phyloP scores from a whole-genome alignment of 1,284 basidiomycete genomes.

The Leucoagaricus sp. region DNA sequence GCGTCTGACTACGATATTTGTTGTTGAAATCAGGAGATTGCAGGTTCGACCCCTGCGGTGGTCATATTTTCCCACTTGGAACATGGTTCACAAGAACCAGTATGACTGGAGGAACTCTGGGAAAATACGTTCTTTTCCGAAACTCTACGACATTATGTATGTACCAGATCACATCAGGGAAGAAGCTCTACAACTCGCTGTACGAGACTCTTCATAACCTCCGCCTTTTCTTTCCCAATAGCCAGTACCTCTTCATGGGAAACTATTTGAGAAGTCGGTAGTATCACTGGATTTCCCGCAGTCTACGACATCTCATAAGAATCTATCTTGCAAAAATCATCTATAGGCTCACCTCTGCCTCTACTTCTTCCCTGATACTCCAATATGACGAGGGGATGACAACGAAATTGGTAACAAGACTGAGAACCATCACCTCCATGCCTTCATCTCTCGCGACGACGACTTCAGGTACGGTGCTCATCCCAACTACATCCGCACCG shows the following conservation, averaged over 20 bases:
- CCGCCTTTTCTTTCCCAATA: slow-evolving; percentile 68
- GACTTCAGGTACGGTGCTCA: slow-evolving; percentile 93
- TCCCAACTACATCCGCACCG: slow-evolving; percentile 84
- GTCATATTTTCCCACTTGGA: slow-evolving; percentile 23
- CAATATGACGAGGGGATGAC: slow-evolving; percentile 70
- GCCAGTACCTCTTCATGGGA: slow-evolving; percentile 84
- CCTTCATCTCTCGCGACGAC: slow-evolving; percentile 77
- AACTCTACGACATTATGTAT: no score
- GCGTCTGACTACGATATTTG: slow-evolving; percentile 82
- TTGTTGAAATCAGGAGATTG: slow-evolving; percentile 75
- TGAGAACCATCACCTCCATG: slow-evolving; percentile 73
- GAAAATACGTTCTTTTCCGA: no score
- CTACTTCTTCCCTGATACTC: slow-evolving; percentile 73
- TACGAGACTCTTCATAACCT: slow-evolving; percentile 70
- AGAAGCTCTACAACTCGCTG: slow-evolving; percentile 53
- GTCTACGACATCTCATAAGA: slow-evolving; percentile 44
- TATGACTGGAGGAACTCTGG: no score
- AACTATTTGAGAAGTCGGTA: slow-evolving; percentile 51
- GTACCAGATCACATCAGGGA: background rate
- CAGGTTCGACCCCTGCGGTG: slow-evolving; percentile 63
- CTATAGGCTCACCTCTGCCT: slow-evolving; percentile 59
- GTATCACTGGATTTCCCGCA: slow-evolving; percentile 51
- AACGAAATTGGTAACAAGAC: slow-evolving; percentile 82
- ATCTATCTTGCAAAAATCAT: slow-evolving; percentile 1
- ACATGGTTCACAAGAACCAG: no score